These are phyloP conservation scores for Polytolypa hystricis DNA, from an alignment of 2,329 filamentous ascomycete genomes.

Conservation along the genomic window DNA sequence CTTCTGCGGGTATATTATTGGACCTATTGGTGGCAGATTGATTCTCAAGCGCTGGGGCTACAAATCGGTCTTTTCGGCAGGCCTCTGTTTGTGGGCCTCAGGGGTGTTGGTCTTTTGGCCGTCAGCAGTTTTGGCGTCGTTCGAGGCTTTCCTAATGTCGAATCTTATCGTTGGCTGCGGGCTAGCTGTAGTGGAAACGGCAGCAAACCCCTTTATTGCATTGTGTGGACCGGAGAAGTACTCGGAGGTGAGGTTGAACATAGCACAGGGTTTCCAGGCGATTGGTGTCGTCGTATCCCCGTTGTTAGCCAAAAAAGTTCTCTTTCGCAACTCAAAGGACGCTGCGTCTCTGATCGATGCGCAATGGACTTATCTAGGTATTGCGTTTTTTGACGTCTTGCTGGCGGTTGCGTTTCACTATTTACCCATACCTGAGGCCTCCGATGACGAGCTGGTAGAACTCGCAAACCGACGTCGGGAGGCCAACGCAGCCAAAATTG, in stretches of 20 bases:
- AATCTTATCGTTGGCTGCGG: slow-evolving; percentile 54
- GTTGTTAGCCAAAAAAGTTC: slow-evolving; percentile 47
- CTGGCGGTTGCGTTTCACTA: slow-evolving; percentile 52
- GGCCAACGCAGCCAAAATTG: slow-evolving; percentile 37
- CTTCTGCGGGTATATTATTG: slow-evolving; percentile 48
- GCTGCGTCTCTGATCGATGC: slow-evolving; percentile 47
- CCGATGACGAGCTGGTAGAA: slow-evolving; percentile 48
- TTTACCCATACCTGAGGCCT: slow-evolving; percentile 50
- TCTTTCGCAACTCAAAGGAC: slow-evolving; percentile 41
- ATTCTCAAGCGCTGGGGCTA: slow-evolving; percentile 51
- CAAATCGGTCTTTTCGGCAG: slow-evolving; percentile 50
- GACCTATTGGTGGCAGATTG: slow-evolving; percentile 44
- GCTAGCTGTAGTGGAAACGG: slow-evolving; percentile 48
- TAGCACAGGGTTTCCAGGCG: slow-evolving; percentile 52
- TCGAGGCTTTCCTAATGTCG: slow-evolving; percentile 48
- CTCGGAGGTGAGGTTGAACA: slow-evolving; percentile 48
- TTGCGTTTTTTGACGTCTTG: slow-evolving; percentile 48
- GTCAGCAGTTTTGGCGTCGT: slow-evolving; percentile 51
- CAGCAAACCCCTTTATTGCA: slow-evolving; percentile 51
- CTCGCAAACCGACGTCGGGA: slow-evolving; percentile 41
- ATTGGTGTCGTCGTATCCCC: slow-evolving; percentile 50
- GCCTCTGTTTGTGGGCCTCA: slow-evolving; percentile 51
- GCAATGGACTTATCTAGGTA: slow-evolving; percentile 55
- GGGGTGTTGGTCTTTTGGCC: slow-evolving; percentile 54
- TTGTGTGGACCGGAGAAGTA: slow-evolving; percentile 51